phyloP scores from a whole-genome alignment of 176 grass and related monocot genomes.

The Alopecurus myosuroides region DNA sequence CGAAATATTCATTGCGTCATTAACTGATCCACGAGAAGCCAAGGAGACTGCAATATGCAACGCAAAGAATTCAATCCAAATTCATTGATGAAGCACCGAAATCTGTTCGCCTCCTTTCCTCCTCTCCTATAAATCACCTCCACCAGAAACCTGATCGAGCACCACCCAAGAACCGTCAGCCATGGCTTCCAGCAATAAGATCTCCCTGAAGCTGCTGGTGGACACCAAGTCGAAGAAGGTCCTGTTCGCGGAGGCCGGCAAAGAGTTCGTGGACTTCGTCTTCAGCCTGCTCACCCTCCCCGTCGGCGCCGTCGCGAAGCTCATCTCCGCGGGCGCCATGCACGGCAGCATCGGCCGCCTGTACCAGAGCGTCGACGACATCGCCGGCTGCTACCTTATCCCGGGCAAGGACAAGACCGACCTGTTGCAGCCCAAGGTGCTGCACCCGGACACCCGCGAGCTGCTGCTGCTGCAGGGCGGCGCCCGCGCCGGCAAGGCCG shows the following conservation, averaged over 20 bases:
- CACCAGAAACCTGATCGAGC: too few relatives aligned
- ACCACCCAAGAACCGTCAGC: not conserved
- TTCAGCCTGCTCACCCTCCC: slow-evolving; percentile 38
- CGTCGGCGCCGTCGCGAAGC: slow-evolving; percentile 30
- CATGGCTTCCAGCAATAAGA: slow-evolving; percentile 23
- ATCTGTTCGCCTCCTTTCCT: too few relatives aligned
- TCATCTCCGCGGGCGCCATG: slow-evolving; percentile 33
- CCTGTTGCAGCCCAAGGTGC: slow-evolving; percentile 25
- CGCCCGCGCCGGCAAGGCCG: not conserved
- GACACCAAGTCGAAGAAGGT: slow-evolving; percentile 32
- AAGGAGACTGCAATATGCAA: too few relatives aligned
- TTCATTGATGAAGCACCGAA: too few relatives aligned
- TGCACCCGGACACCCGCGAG: slow-evolving; percentile 13
- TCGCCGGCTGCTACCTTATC: not conserved
- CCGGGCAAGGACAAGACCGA: not conserved
- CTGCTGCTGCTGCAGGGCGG: slow-evolving; percentile 24
- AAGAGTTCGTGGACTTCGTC: slow-evolving; percentile 54
- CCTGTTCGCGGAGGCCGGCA: slow-evolving; percentile 29
- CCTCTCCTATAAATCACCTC: too few relatives aligned
- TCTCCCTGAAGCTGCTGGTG: slow-evolving; percentile 35
- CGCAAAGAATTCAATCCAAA: too few relatives aligned
- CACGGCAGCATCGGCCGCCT: slow-evolving; percentile 25
- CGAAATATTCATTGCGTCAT: too few relatives aligned
- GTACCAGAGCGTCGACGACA: slow-evolving; percentile 38
- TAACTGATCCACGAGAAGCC: too few relatives aligned